A percentile compares a stretch with the other conserved stretches of the same genome.
These are phyloP conservation scores for Ceratonia siliqua DNA, from an alignment of 306 rosid species.

Conservation along the genomic window DNA sequence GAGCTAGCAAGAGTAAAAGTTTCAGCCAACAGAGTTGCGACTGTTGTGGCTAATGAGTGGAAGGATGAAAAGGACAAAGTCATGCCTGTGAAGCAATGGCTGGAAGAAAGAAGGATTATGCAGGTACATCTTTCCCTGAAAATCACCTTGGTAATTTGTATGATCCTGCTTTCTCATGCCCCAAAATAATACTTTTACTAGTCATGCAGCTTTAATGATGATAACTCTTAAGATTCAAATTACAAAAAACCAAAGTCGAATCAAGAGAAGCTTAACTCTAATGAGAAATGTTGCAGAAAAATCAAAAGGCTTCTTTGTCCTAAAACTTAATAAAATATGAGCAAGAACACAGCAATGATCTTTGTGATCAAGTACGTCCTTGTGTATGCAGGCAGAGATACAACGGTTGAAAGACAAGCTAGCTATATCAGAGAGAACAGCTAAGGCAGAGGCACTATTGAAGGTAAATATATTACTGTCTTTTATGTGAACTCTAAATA, in stretches of 20 bases:
- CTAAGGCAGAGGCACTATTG: constrained; percentile 89
- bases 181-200: neutral
- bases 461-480: constrained; percentile 53
- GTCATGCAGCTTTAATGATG: neutral
- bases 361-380: constrained; percentile 17
- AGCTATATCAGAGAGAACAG: constrained; percentile 81
- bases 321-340: constrained; percentile 1
- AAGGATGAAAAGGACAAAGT: constrained; percentile 87
- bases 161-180: neutral
- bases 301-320: constrained; percentile 3
- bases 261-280: constrained; percentile 3
- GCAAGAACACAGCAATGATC: neutral
- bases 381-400: constrained; percentile 71
- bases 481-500: neutral
- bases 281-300: constrained; percentile 13
- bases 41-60: constrained; percentile 90
- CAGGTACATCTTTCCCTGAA: constrained; percentile 53
- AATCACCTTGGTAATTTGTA: neutral
- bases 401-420: constrained; percentile 87
- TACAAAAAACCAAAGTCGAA: neutral
- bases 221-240: neutral
- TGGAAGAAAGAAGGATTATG: constrained; percentile 84
- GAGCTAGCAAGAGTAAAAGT: constrained; percentile 84
- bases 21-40: constrained; percentile 84
- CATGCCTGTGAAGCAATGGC: constrained; percentile 96